These are phyloP conservation scores for Amphibolis antarctica DNA, from an alignment of 106 monocot genomes.

Conservation along the genomic window DNA sequence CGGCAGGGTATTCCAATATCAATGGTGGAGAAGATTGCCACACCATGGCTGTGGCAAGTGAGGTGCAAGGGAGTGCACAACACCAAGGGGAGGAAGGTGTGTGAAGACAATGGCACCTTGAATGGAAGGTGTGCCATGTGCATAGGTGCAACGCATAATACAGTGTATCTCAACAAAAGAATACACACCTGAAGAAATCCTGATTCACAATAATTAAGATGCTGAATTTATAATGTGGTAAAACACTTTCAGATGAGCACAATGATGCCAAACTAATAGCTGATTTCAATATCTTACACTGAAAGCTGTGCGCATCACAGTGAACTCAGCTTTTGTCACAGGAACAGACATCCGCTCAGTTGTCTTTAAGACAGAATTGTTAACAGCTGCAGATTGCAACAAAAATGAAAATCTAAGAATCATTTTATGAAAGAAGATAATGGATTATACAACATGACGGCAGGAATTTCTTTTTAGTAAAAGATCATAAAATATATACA, in stretches of 20 bases:
- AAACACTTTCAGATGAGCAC: background rate
- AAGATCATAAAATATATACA: too few relatives aligned
- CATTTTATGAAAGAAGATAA: background rate
- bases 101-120: too few relatives aligned
- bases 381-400: constrained; percentile 45
- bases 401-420: background rate
- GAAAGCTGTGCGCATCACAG: constrained; percentile 69
- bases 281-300: constrained; percentile 45
- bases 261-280: background rate
- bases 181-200: too few relatives aligned
- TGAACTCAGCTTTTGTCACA: constrained; percentile 78
- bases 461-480: background rate
- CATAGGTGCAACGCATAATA: too few relatives aligned
- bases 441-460: too few relatives aligned
- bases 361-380: constrained; percentile 40
- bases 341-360: constrained; percentile 60
- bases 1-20: too few relatives aligned
- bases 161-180: too few relatives aligned
- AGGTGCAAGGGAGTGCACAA: too few relatives aligned
- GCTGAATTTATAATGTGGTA: background rate
- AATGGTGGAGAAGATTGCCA: too few relatives aligned
- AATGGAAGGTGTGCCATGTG: too few relatives aligned
- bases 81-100: too few relatives aligned
- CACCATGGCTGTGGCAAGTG: too few relatives aligned
- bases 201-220: background rate